Base-by-base conservation (phyloP, 176 grass and related monocot species). In the Hsuehochloa calcarea region DNA sequence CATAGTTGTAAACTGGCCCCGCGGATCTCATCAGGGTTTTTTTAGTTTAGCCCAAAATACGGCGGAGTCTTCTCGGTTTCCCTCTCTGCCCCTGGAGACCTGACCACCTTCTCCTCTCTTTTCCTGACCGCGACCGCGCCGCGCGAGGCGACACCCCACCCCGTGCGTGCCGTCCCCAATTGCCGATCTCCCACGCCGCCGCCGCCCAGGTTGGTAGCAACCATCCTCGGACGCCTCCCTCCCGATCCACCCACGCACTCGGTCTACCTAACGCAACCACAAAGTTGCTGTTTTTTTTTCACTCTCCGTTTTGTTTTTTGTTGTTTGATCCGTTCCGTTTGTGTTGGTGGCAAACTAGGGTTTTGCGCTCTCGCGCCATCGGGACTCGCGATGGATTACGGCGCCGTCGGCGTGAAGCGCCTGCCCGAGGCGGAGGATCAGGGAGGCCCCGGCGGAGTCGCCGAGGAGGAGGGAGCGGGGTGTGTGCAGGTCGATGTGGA, bases 281-380 rank as follows among this genome's bases (percentile, higher is more conserved):
- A 50, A 34, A 29, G 19, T 45, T 40, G 39, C 13, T 34, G 9
- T 58, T 51, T 67, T 70, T 44, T 83, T 69, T 52, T 70, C 3
- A 0, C 11, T 27, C 65, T n/a, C 12, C 55, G 55, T 58, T 58
- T 55, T 19, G 7, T 8, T 22, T 20, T 9, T 38, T 72, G 43
- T 86, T 76, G 38, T 86, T 90, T 86, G 84, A 90, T 90, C 84
- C 67, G 59, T 78, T 56, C 58, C 73, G 22, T 83, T 65, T 58
- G 19, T 78, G 45, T 29, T 72, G 73, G 29, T 74, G 38, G 25
- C 15, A 68, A 62, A 27, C 15, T 86, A 90, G 88, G 88, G 65
- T 86, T 90, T 54, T 79, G 43, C 44, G 61, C 60, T 26, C 43
- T 27, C n/a, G 71, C 66, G 58, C 81, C 56, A 25, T 17, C 11